Conservation (phyloP, 257 asterid species). For the Solanum bulbocastanum region DNA sequence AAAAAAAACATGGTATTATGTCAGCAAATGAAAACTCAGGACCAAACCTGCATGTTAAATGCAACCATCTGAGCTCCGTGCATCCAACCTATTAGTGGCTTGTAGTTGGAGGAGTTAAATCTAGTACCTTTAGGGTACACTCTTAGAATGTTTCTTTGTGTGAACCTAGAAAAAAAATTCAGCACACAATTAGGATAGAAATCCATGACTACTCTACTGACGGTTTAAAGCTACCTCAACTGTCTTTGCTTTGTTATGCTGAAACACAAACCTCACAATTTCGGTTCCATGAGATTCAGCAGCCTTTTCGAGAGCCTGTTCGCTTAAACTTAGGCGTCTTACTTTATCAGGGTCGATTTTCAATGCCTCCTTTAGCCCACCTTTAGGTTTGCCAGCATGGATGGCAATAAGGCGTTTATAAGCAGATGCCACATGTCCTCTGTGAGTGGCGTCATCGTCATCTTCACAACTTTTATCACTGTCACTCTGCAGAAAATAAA, state of each 20-base stretch:
- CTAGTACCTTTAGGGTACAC: slow-evolving; percentile 85
- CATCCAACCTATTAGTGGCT: slow-evolving; percentile 78
- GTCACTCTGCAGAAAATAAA: background rate
- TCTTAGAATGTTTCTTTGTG: slow-evolving; percentile 66
- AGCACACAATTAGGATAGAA: slow-evolving; percentile 4
- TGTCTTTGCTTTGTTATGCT: background rate
- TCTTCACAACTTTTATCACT: slow-evolving; percentile 23
- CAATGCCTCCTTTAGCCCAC: slow-evolving; percentile 63
- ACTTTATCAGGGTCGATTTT: slow-evolving; percentile 61
- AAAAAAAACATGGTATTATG: background rate
- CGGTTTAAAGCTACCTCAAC: background rate
- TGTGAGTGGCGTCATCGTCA: slow-evolving; percentile 38
- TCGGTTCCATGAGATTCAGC: slow-evolving; percentile 46
- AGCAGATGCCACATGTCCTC: slow-evolving; percentile 28
- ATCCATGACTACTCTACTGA: background rate
- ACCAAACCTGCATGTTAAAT: slow-evolving; percentile 76
- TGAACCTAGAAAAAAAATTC: slow-evolving; percentile 38
- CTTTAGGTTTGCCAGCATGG: slow-evolving; percentile 84
- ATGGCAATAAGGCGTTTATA: slow-evolving; percentile 75
- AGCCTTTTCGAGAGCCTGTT: slow-evolving; percentile 83
- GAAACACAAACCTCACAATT: slow-evolving; percentile 52
- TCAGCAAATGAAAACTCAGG: background rate
- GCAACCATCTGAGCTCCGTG: slow-evolving; percentile 98
- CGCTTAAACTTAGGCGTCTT: slow-evolving; percentile 93
- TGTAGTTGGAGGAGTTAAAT: slow-evolving; percentile 71